Evolutionary conservation across 331 rosid genomes (phyloP).

Genomic region (Erythrophleum ivorense): DNA sequence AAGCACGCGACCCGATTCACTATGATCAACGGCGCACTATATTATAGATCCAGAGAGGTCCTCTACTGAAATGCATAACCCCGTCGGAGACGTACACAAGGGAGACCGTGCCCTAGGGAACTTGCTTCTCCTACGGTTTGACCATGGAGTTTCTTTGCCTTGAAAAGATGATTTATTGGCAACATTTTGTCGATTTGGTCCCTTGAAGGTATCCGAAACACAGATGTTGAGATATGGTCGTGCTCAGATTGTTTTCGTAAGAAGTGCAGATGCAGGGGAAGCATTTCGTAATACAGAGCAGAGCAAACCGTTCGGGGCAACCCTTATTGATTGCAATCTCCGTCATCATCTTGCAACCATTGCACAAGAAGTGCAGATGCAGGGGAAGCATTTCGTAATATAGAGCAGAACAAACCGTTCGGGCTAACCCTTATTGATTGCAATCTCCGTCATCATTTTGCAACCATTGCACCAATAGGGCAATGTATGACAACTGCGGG

Average conservation of each 20-base stretch:
- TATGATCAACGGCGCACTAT: too few relatives aligned
- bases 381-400: constrained; percentile 55
- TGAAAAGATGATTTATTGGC: constrained; percentile 67
- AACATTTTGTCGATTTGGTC: constrained; percentile 77
- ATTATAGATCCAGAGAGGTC: too few relatives aligned
- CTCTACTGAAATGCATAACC: too few relatives aligned
- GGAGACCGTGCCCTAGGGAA: constrained; percentile 21
- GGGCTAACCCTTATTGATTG: constrained; percentile 54
- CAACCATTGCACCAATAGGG: constrained; percentile 40
- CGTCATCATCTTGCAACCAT: constrained; percentile 47
- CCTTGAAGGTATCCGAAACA: constrained; percentile 71
- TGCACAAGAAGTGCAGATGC: constrained; percentile 57
- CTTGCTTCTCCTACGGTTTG: constrained; percentile 68
- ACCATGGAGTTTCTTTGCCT: constrained; percentile 65
- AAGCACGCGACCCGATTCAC: too few relatives aligned
- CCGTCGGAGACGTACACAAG: too few relatives aligned
- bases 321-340: constrained; percentile 61
- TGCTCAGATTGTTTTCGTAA: constrained; percentile 71
- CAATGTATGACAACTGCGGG: constrained; percentile 27
- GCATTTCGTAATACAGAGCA: constrained; percentile 62
- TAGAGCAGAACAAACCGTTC: constrained; percentile 65
- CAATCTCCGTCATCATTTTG: constrained; percentile 57
- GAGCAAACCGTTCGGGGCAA: constrained; percentile 59
- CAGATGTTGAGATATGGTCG: constrained; percentile 50
- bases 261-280: constrained; percentile 62